Base-by-base conservation (phyloP, 805 yeast species). In the Ogataea wickerhamii region DNA sequence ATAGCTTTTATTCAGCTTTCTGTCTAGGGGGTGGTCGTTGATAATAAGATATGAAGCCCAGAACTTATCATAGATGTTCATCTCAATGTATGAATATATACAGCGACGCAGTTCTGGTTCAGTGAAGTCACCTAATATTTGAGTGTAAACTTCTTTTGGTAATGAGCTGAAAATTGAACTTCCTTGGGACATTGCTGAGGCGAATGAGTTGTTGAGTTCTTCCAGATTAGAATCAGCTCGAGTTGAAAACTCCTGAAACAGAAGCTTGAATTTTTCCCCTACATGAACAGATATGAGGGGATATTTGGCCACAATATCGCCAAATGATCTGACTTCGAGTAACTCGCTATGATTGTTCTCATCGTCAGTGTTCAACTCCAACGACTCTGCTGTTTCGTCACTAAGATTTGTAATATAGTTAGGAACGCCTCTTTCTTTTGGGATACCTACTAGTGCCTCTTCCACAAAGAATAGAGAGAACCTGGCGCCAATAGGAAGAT, bases 71-170 rank as follows among this genome's bases (percentile, higher is more conserved):
- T 78, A 82, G 22, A 87, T 57, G 40, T 79, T 78, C 43, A 70
- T 50, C 50, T 89, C 96, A 12, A 86, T 80, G 49, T 86, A 86
- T 38, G 77, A 78, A 49, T 79, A 82, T 2, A 87, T 67, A 31
- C 78, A 65, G 40, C 67, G 68, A 47, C 68, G 74, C 45, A 78
- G 60, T 40, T 80, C 76, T 6, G 41, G 11, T 5, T 41, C 29
- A 13, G 52, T 49, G 26, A 45, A 49, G 17, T 51, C 32, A 5
- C 48, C 43, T 20, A 61, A 50, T 4, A 62, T 40, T 8, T 53
- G 45, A 2, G 54, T 40, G 10, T 60, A 49, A 0, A 58, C 49
- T 2, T 57, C 61, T 5, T 44, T 51, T 20, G 60, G 63, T 6
- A 61, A 51, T n/a, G 52, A 39, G 30, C 60, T 61, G 28, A 69